These are phyloP conservation scores for Kernera saxatilis DNA, from an alignment of 345 rosid genomes.

Conservation along the genomic window DNA sequence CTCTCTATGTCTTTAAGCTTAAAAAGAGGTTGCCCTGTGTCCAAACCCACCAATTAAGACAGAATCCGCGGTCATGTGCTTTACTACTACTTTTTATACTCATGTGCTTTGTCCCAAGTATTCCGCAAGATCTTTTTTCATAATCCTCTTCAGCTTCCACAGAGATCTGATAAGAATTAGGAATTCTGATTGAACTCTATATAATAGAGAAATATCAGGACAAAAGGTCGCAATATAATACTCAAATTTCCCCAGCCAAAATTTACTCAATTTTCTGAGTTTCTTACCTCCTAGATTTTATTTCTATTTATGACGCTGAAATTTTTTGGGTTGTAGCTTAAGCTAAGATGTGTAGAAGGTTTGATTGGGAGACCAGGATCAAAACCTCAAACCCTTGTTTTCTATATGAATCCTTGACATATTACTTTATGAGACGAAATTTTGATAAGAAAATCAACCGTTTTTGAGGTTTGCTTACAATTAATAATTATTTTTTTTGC, in stretches of 20 bases:
- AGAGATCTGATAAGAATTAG: background rate
- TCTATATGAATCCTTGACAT: background rate
- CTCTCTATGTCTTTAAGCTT: constrained; percentile 11
- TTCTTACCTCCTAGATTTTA: background rate
- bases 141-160: no score
- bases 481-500: background rate
- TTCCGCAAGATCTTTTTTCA: no score
- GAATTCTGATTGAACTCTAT: background rate
- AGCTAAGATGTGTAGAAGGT: background rate
- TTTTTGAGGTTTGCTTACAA: background rate
- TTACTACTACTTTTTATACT: background rate
- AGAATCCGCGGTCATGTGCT: background rate
- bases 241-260: background rate
- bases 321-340: background rate
- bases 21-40: background rate
- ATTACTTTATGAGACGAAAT: background rate
- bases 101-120: background rate
- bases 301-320: background rate
- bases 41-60: background rate
- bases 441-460: background rate
- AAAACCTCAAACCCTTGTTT: background rate
- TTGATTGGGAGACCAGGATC: background rate
- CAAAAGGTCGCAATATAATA: background rate
- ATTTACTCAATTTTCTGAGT: background rate
- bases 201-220: background rate